Evolutionary conservation across 805 yeast species (phyloP).

Genomic region (Saccharomyces mikatae): DNA sequence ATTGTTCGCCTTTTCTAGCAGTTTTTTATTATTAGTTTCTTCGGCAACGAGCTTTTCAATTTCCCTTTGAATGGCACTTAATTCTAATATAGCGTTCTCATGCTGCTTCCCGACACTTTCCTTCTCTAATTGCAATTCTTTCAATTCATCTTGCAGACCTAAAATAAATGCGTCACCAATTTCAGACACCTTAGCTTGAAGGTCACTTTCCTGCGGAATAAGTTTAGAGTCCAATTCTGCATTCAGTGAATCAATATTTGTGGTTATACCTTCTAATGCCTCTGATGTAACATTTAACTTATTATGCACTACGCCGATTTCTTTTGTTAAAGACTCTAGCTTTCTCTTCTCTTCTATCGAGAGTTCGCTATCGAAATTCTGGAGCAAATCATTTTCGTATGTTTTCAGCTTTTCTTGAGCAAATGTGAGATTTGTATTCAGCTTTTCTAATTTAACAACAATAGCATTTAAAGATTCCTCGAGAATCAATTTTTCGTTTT

Average conservation of each 20-base stretch:
- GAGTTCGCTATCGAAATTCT: slow-evolving; percentile 48
- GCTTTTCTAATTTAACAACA: slow-evolving; percentile 31
- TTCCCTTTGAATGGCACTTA: slow-evolving; percentile 21
- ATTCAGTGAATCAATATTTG: slow-evolving; percentile 31
- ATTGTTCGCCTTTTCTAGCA: slow-evolving; percentile 44
- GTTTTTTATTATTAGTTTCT: slow-evolving; percentile 31
- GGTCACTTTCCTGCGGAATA: slow-evolving; percentile 42
- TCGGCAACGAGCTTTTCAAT: slow-evolving; percentile 24
- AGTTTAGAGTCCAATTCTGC: slow-evolving; percentile 54
- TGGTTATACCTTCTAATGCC: slow-evolving; percentile 17
- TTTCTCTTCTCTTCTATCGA: slow-evolving; percentile 40
- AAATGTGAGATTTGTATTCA: slow-evolving; percentile 30
- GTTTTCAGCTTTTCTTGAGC: slow-evolving; percentile 35
- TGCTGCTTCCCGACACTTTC: slow-evolving; percentile 23
- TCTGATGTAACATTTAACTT: slow-evolving; percentile 32
- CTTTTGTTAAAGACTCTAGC: slow-evolving; percentile 35
- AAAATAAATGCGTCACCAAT: slow-evolving; percentile 8
- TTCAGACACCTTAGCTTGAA: slow-evolving; percentile 22
- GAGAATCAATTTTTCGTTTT: slow-evolving; percentile 35
- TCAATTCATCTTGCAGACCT: slow-evolving; percentile 14
- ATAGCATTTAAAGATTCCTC: slow-evolving; percentile 38
- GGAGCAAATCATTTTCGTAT: slow-evolving; percentile 40
- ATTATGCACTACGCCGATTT: slow-evolving; percentile 40
- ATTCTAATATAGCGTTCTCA: slow-evolving; percentile 27
- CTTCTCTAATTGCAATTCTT: slow-evolving; percentile 26